These are phyloP conservation scores for Euphorbia tirucalli DNA, from an alignment of 345 rosid genomes.

Conservation along the genomic window DNA sequence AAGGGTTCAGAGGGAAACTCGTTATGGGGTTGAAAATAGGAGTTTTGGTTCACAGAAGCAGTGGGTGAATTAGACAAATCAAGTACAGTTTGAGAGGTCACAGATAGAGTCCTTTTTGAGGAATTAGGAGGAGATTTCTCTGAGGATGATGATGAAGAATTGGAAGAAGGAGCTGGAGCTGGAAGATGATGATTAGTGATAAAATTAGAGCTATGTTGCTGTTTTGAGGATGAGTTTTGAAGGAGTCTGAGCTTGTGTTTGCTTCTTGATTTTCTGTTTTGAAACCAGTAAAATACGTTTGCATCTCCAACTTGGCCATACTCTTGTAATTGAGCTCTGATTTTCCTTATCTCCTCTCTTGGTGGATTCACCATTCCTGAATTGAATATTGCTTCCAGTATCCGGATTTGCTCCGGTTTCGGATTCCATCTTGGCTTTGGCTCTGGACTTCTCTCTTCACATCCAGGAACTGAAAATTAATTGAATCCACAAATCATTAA, in stretches of 20 bases:
- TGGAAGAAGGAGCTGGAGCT: slow-evolving; percentile 24
- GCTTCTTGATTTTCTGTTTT: slow-evolving; percentile 94
- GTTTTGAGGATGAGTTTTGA: slow-evolving; percentile 51
- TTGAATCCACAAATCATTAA: neutral
- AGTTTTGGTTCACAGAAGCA: slow-evolving; percentile 45
- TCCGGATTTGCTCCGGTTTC: slow-evolving; percentile 94
- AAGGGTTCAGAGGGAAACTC: slow-evolving; percentile 52
- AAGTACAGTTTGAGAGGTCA: slow-evolving; percentile 34
- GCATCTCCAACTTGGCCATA: slow-evolving; percentile 99
- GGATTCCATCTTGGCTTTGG: slow-evolving; percentile 99
- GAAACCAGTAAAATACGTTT: slow-evolving; percentile 98
- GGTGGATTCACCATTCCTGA: slow-evolving; percentile 99
- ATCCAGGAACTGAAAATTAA: slow-evolving; percentile 36
- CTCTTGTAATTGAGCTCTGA: slow-evolving; percentile 86
- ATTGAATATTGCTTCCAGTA: slow-evolving; percentile 91
- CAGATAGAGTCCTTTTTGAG: slow-evolving; percentile 26
- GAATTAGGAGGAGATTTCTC: slow-evolving; percentile 52
- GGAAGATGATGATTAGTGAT: slow-evolving; percentile 17
- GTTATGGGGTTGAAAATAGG: slow-evolving; percentile 41
- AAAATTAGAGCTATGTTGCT: slow-evolving; percentile 33
- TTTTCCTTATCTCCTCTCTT: slow-evolving; percentile 89
- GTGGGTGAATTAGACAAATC: slow-evolving; percentile 32
- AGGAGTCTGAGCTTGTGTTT: slow-evolving; percentile 86
- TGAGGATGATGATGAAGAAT: slow-evolving; percentile 66
- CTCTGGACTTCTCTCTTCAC: slow-evolving; percentile 91